Conservation (phyloP, 2,329 filamentous ascomycete species). For the Clonostachys byssicola region DNA sequence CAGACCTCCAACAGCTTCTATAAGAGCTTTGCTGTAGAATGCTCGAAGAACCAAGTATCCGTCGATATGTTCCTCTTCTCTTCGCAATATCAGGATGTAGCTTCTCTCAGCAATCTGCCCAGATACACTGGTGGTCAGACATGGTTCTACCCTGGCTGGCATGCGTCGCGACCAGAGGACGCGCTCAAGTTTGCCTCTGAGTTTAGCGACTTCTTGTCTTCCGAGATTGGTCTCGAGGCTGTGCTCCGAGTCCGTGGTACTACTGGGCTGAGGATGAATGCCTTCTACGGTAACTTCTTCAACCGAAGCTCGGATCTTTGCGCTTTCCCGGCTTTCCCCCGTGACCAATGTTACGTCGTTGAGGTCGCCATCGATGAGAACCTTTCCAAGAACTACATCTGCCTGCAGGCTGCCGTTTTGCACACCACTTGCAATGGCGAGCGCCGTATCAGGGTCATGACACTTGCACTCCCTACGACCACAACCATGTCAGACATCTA, state of each 20-base stretch:
- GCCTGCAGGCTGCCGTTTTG: slow-evolving; percentile 88
- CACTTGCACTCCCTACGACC: slow-evolving; percentile 87
- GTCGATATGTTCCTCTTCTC: slow-evolving; percentile 98
- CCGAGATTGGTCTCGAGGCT: slow-evolving; percentile 93
- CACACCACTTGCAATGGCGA: slow-evolving; percentile 98
- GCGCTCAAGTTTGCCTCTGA: slow-evolving; percentile 97
- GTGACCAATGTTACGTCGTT: slow-evolving; percentile 95
- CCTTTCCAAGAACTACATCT: slow-evolving; percentile 85
- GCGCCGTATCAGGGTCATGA: slow-evolving; percentile 90
- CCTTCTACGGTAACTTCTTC: slow-evolving; percentile 99
- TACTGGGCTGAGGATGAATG: slow-evolving; percentile 91
- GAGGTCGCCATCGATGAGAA: slow-evolving; percentile 98
- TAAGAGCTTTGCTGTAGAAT: slow-evolving; percentile 98
- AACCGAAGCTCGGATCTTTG: slow-evolving; percentile 96
- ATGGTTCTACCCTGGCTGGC: slow-evolving; percentile 98
- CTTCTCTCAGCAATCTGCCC: slow-evolving; percentile 90
- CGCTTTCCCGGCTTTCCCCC: slow-evolving; percentile 95
- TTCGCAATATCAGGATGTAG: slow-evolving; percentile 94
- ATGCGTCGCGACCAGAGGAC: slow-evolving; percentile 87
- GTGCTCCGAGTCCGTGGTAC: slow-evolving; percentile 94
- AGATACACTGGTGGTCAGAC: slow-evolving; percentile 96
- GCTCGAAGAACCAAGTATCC: slow-evolving; percentile 97
- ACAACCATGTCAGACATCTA: slow-evolving; percentile 88
- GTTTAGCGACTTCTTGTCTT: slow-evolving; percentile 94
- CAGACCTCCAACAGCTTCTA: slow-evolving; percentile 96